Base-by-base conservation (phyloP, 176 grass and related monocot genomes). In the Phyllostachys edulis region DNA sequence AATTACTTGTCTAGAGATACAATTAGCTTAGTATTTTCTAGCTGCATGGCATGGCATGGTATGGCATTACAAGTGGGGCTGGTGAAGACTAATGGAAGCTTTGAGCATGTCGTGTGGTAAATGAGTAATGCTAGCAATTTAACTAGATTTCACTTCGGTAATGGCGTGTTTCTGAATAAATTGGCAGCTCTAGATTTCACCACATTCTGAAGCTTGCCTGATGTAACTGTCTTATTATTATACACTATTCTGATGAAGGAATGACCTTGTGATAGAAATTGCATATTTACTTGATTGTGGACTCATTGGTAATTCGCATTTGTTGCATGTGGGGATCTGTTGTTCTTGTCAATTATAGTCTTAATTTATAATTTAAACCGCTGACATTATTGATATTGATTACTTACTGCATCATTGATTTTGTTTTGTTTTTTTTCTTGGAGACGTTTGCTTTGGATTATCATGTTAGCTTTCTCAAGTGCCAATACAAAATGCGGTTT, bases 381-480 rank as follows among this genome's bases (percentile, higher is more conserved):
- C 1, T 16, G 15, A 49, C 55, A 41, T 62, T 42, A 23, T 69
- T 81, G 1, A 0, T 74, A 80, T 18, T 50, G 2, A 38, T 69
- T 27, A 63, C 6, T 61, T 77, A 4, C 10, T 71, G 23, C 39
- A 15, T 44, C 12, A 3, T 2, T 7, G 9, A 21, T 20, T 38
- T 67, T 67, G 0, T 1, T 20, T n/a, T n/a, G n/a, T n/a, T n/a
- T n/a, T n/a, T 56, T 73, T 67, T 17, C 16, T 18, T 38, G 15
- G 14, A 41, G 40, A 4, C 47, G 9, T 59, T 82, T 44, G 4
- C 62, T 67, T 34, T 61, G 23, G 51, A 47, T 56, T 87, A 20
- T 5, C 77, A 75, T 66, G 50, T 67, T 81, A 59, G 13, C 18
- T 82, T 56, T 86, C 37, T 9, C 13, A 57, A 32, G 11, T 75